A percentile compares a stretch with the other conserved stretches of the same genome.
These are phyloP conservation scores for Liriodendron chinense DNA, from an alignment of 164 flowering plant genomes.

Conservation along the genomic window DNA sequence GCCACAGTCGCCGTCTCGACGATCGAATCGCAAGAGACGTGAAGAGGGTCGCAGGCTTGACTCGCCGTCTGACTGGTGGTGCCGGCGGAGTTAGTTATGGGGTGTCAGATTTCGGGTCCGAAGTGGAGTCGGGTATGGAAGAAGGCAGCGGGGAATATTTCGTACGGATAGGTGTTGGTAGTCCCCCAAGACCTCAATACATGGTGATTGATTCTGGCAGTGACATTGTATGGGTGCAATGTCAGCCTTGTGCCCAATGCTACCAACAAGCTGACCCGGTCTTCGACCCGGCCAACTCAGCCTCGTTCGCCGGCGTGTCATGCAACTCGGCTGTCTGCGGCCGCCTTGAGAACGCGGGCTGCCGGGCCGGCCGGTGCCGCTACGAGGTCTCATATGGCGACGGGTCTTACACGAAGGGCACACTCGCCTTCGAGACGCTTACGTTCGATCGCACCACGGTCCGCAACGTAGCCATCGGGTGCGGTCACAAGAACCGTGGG, in stretches of 20 bases:
- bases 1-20: conserved; percentile 31
- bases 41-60: conserved; percentile 41
- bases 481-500: conserved; percentile 84
- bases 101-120: conserved; percentile 67
- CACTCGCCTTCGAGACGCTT: conserved; percentile 54
- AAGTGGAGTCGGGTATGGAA: conserved; percentile 83
- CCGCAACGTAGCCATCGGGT: conserved; percentile 75
- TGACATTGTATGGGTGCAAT: conserved; percentile 90
- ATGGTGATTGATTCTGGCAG: conserved; percentile 88
- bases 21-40: conserved; percentile 53
- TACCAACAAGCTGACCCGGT: conserved; percentile 86
- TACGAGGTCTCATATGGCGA: conserved; percentile 72
- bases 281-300: conserved; percentile 70
- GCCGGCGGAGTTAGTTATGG: conserved; percentile 18
- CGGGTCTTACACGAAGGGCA: conserved; percentile 65
- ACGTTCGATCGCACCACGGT: conserved; percentile 48
- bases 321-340: conserved; percentile 56
- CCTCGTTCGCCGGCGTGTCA: conserved; percentile 58
- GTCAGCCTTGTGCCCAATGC: conserved; percentile 75
- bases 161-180: conserved; percentile 82
- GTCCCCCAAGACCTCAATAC: conserved; percentile 71
- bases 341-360: conserved; percentile 47
- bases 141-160: conserved; percentile 93
- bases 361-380: conserved; percentile 55
- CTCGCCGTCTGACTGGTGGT: conserved; percentile 26